Conservation (phyloP, 1,284 basidiomycete genomes). For the Rhizopogon parksii region DNA sequence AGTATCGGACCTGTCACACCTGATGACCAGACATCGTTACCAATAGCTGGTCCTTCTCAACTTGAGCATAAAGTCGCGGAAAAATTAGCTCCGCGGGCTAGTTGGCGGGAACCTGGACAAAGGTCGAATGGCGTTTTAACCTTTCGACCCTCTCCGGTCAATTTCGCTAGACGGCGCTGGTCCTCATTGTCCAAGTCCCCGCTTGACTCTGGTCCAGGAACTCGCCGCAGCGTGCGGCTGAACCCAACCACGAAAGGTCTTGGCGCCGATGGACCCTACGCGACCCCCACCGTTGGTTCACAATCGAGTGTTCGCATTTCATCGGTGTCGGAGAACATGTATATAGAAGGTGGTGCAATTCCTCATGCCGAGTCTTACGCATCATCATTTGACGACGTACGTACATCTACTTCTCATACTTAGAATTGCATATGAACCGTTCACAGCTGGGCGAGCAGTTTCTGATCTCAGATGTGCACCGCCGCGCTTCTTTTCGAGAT, state of each 20-base stretch:
- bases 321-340: conserved; percentile 31
- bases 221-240: conserved; percentile 29
- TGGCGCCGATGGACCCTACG: conserved; percentile 2
- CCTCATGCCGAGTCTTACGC: conserved; percentile 22
- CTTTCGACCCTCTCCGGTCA: conserved; percentile 47
- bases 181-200: conserved; percentile 31
- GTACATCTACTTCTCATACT: conserved; percentile 30
- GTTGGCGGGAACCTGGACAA: conserved; percentile 8
- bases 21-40: conserved; percentile 32
- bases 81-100: neutral
- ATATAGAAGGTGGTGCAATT: conserved; percentile 16
- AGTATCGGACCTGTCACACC: conserved; percentile 45
- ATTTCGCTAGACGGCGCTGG: conserved; percentile 49
- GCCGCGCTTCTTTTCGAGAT: conserved; percentile 21
- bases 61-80: conserved; percentile 10
- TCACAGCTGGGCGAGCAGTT: conserved; percentile 26
- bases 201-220: conserved; percentile 24
- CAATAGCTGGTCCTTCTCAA: conserved; percentile 27
- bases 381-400: conserved; percentile 24
- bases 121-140: conserved; percentile 27
- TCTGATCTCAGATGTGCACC: conserved; percentile 22
- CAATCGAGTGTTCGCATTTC: conserved; percentile 27
- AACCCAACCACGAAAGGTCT: conserved; percentile 19
- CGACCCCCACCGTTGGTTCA: conserved; percentile 23
- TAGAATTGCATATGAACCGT: conserved; percentile 20